These are phyloP conservation scores for Sparassis latifolia DNA, from an alignment of 1,284 basidiomycete species.

Conservation along the genomic window DNA sequence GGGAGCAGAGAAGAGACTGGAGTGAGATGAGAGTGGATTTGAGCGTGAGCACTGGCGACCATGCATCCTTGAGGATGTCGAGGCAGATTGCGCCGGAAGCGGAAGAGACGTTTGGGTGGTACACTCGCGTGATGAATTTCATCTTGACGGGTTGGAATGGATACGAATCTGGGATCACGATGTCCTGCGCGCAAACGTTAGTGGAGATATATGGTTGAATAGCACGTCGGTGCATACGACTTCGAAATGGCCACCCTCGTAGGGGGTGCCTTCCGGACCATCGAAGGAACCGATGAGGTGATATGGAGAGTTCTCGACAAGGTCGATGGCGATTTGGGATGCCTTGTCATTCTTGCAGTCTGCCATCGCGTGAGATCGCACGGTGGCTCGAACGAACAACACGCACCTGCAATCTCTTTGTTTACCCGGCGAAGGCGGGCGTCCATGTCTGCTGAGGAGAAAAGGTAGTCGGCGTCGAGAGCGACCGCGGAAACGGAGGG, in stretches of 20 bases:
- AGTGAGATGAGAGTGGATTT: constrained; percentile 96
- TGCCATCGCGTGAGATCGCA: constrained; percentile 21
- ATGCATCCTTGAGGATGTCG: constrained; percentile 85
- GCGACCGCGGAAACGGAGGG: too few relatives aligned
- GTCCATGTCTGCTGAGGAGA: constrained; percentile 46
- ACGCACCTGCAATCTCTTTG: constrained; percentile 81
- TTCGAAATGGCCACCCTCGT: constrained; percentile 90
- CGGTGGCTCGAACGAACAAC: constrained; percentile 2
- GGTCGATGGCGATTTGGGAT: constrained; percentile 79
- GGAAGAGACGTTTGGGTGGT: constrained; percentile 96
- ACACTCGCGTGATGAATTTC: constrained; percentile 96
- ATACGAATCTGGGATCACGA: constrained; percentile 90
- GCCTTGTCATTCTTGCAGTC: constrained; percentile 94
- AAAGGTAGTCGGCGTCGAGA: too few relatives aligned
- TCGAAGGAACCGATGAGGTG: constrained; percentile 87
- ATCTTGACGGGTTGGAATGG: constrained; percentile 98
- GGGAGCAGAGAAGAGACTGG: constrained; percentile 92
- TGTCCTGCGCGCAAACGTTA: constrained; percentile 55
- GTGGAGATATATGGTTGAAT: too few relatives aligned
- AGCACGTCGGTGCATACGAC: constrained; percentile 46
- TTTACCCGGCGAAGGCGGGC: constrained; percentile 85
- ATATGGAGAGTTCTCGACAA: constrained; percentile 83
- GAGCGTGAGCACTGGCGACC: constrained; percentile 91
- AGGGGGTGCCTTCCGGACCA: constrained; percentile 92
- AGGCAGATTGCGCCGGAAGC: constrained; percentile 91